These are phyloP conservation scores for Mikania micrantha DNA, from an alignment of 129 eudicot species.

Conservation along the genomic window DNA sequence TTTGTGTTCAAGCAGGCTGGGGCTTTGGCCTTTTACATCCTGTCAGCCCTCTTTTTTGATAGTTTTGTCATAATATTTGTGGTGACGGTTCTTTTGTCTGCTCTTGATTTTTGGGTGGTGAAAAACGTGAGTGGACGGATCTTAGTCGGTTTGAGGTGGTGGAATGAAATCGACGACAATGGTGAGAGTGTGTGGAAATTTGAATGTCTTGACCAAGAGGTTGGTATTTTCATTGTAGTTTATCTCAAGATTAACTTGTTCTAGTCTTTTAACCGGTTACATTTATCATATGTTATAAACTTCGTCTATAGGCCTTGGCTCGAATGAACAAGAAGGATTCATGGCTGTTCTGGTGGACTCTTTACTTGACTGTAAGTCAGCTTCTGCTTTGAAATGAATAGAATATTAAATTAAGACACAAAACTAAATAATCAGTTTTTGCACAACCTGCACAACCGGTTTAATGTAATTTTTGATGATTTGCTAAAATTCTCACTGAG, in stretches of 20 bases:
- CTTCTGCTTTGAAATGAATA: background rate
- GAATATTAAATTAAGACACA: background rate
- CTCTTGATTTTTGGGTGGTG: conserved; percentile 99
- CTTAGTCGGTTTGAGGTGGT: conserved; percentile 97
- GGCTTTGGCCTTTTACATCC: conserved; percentile 93
- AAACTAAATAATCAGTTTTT: background rate
- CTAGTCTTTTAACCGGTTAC: background rate
- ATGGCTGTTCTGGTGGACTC: conserved; percentile 99
- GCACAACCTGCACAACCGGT: no score
- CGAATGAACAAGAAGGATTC: conserved; percentile 99
- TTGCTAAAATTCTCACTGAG: background rate
- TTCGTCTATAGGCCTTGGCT: conserved; percentile 61
- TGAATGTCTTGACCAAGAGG: conserved; percentile 99
- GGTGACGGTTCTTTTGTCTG: conserved; percentile 86
- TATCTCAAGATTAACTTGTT: background rate
- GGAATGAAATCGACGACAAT: conserved; percentile 95
- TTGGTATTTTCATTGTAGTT: conserved; percentile 21
- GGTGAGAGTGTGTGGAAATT: conserved; percentile 97
- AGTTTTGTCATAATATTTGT: conserved; percentile 92
- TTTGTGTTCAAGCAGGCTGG: conserved; percentile 51
- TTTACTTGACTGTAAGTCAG: conserved; percentile 81
- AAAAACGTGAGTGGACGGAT: conserved; percentile 99
- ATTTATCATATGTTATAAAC: background rate
- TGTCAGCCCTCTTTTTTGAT: conserved; percentile 77
- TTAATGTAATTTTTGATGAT: background rate